Base-by-base conservation (phyloP, 108 stramenopile genomes). In the Fistulifera pelliculosa region DNA sequence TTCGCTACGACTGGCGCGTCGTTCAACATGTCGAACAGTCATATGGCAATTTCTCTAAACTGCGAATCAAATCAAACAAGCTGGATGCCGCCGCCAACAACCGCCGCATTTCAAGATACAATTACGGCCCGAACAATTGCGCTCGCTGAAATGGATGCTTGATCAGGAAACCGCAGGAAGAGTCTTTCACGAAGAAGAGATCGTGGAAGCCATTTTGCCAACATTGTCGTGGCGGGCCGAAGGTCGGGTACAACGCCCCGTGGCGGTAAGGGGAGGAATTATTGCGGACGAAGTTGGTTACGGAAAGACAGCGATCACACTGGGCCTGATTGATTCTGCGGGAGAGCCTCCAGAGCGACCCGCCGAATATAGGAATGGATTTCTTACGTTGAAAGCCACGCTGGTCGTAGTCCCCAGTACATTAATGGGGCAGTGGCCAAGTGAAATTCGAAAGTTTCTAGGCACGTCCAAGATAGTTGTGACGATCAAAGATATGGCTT, bases 221-320 rank as follows among this genome's bases (percentile, higher is more conserved):
- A 21, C 42, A 17, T 38, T 74, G 41, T 49, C 56, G 28, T 69
- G 73, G 73, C 49, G 67, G 21, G 73, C 73, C 4, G 73, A 74
- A 56, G 63, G 58, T 0, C 67, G 73, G 2, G 58, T 60, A n/a
- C 40, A 17, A 27, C 51, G 63, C 17, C 73, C 68, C 8, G 59
- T 65, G 17, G 4, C 47, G 51, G 58, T 60, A 28, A 55, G 65
- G n/a, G 74, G 74, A 17, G 74, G 74, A 15, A 62, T 75, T 57
- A 43, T 75, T 24, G 74, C 74, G 22, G 74, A 75, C 48, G 69
- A 55, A 25, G 66, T 75, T 42, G 74, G 74, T 17, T 70, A 70
- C 42, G 74, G 74, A 26, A 75, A 75, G 49, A 75, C 74, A 15
- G 64, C 56, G 12, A 70, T 75, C 21, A 70, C 74, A 14, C 47